Percentiles rank a stretch among this genome's conserved stretches.
Evolutionary conservation across 352 stramenopile species (phyloP).

Genomic region (Globisporangium megalacanthum): DNA sequence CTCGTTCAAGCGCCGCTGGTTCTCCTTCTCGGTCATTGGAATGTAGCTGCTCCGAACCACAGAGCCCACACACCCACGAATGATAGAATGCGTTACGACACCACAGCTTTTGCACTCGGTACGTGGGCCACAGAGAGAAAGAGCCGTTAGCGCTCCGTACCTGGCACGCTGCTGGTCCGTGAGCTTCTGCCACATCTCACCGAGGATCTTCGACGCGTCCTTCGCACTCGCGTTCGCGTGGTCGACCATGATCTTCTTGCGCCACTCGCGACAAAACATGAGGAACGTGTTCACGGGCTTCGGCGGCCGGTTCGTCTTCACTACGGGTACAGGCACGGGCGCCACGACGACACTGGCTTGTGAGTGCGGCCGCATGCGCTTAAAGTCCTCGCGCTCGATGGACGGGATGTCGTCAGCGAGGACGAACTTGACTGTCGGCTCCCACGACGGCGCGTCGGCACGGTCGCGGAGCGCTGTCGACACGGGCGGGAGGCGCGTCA

Average conservation of each 20-base stretch:
- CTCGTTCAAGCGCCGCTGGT: slow-evolving; percentile 66
- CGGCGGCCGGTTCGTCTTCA: slow-evolving; percentile 61
- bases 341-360: slow-evolving; percentile 35
- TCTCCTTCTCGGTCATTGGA: slow-evolving; percentile 73
- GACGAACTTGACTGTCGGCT: slow-evolving; percentile 70
- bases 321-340: slow-evolving; percentile 16
- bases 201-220: slow-evolving; percentile 76
- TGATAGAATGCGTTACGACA: too few species aligned
- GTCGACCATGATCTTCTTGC: slow-evolving; percentile 78
- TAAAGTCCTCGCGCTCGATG: slow-evolving; percentile 74
- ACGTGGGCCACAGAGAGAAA: too few species aligned
- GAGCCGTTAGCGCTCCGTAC: slow-evolving; percentile 12
- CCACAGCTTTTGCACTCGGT: too few species aligned
- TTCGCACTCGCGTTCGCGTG: slow-evolving; percentile 71
- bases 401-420: slow-evolving; percentile 67
- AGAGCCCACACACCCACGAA: slow-evolving; percentile 6
- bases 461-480: slow-evolving; percentile 54
- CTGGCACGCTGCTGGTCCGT: slow-evolving; percentile 69
- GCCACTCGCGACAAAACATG: slow-evolving; percentile 78
- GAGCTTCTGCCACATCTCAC: slow-evolving; percentile 84
- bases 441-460: slow-evolving; percentile 52
- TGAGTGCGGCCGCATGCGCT: slow-evolving; percentile 65
- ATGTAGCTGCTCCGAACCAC: slow-evolving; percentile 42
- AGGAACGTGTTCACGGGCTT: slow-evolving; percentile 85
- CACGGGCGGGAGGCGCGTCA: slow-evolving; percentile 54